Base-by-base conservation (phyloP, 257 asterid genomes). In the Mitragyna speciosa region DNA sequence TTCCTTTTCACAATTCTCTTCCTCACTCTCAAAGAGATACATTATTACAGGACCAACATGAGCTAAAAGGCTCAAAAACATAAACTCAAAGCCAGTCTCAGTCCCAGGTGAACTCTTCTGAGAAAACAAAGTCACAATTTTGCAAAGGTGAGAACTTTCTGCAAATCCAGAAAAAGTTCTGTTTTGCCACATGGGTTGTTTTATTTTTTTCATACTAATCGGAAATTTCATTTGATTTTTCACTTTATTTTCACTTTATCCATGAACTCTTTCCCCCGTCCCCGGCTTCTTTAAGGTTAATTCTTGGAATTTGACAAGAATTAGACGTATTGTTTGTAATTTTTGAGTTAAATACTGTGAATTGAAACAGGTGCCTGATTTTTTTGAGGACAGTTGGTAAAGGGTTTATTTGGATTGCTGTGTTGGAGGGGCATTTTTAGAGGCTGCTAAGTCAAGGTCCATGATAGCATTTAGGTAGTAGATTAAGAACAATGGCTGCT, bases 401-500 rank as follows among this genome's bases (percentile, higher is more conserved):
- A 58, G 56, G 80, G 51, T 15, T 78, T 76, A 36, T 64, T 33
- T 33, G 5, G 80, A 72, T 66, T 80, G 80, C 73, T 79, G 66
- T 78, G 70, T 81, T 76, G 81, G 63, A 73, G 76, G 41, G 24
- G 52, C 31, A 52, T 58, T 75, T 61, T 64, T 45, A 45, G 84
- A 61, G 72, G 64, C 58, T 70, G 31, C 66, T 52, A 51, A 54
- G 66, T 12, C 48, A 36, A 76, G 78, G 84, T 84, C 71, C 64
- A 82, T 86, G 87, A 63, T 76, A 59, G 87, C 36, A 58, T 59
- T 54, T 58, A 78, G 82, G 54, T 88, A 87, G 78, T 45, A 75
- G 14, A 79, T 72, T 67, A 31, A 76, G 81, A 80, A 76, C 54
- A 72, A 96, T 96, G 99, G 87, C 92, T 91, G 85, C 88, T 80